Conservation (phyloP, 2,329 filamentous ascomycete genomes). For the Phaeosphaeria sp. region DNA sequence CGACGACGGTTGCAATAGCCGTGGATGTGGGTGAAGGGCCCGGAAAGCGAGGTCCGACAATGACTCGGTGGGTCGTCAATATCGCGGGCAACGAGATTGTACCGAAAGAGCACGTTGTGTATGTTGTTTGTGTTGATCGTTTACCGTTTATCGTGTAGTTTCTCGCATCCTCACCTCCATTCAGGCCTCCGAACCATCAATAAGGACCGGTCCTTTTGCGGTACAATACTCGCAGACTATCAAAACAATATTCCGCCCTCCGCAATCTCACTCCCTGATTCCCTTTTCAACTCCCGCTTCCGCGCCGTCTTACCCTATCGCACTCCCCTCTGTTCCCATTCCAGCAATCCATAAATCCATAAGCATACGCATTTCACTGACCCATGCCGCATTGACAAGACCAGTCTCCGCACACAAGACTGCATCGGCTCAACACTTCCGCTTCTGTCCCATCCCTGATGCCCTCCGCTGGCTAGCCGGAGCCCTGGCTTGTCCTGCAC, state of each 20-base stretch:
- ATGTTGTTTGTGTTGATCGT: no score
- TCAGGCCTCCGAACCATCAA: background rate
- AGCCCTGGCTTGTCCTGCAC: background rate
- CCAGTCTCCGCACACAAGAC: background rate
- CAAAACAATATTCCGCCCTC: background rate
- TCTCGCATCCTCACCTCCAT: background rate
- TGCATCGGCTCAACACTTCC: background rate
- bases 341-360: background rate
- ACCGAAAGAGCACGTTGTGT: no score
- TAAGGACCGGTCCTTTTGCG: background rate
- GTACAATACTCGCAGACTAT: background rate
- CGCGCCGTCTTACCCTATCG: background rate
- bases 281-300: background rate
- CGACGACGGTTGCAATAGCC: background rate
- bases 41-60: background rate
- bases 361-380: no score
- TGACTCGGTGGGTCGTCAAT: background rate
- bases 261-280: background rate
- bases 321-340: background rate
- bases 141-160: no score
- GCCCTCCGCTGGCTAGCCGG: background rate
- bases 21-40: background rate
- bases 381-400: no score
- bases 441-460: background rate
- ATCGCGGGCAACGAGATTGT: no score